Percentiles rank a stretch among this genome's conserved stretches.
Evolutionary conservation across 768 basidiomycete species (phyloP).

Genomic region (Trametes cubensis): DNA sequence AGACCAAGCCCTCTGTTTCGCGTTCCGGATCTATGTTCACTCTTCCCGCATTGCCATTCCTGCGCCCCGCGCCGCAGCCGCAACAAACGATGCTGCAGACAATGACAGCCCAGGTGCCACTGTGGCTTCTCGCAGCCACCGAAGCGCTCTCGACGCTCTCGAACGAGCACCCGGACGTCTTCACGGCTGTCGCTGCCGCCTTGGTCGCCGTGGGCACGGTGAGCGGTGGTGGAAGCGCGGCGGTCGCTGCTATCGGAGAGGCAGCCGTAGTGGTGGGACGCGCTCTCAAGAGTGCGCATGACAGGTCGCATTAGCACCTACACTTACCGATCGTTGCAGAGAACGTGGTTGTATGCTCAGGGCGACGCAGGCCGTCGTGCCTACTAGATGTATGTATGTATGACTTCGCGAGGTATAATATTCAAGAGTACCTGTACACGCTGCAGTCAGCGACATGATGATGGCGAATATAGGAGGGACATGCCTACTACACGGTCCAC

Average conservation of each 20-base stretch:
- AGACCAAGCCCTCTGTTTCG: background rate
- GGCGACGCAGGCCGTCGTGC: too few species aligned
- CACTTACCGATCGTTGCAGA: background rate
- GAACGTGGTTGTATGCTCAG: too few species aligned
- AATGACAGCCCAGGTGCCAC: conserved; percentile 26
- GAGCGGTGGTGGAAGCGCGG: conserved; percentile 10
- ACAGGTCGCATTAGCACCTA: conserved; percentile 6
- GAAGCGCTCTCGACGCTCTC: conserved; percentile 25
- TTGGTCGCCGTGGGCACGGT: conserved; percentile 22
- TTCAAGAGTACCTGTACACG: too few species aligned
- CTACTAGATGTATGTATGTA: too few species aligned
- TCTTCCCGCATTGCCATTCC: conserved; percentile 21
- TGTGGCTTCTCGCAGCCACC: conserved; percentile 28
- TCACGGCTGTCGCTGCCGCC: conserved; percentile 20
- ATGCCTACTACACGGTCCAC: too few species aligned
- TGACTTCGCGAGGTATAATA: too few species aligned
- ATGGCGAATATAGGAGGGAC: too few species aligned
- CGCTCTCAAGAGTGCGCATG: conserved; percentile 21
- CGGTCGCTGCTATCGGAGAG: conserved; percentile 22
- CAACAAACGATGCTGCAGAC: conserved; percentile 18
- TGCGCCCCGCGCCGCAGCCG: conserved; percentile 19
- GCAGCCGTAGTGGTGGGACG: conserved; percentile 18
- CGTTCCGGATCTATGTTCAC: conserved; percentile 20
- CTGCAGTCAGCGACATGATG: too few species aligned
- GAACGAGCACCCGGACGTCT: conserved; percentile 22